Conservation (phyloP, 1,284 basidiomycete species). For the Cryptococcus deneoformans region DNA sequence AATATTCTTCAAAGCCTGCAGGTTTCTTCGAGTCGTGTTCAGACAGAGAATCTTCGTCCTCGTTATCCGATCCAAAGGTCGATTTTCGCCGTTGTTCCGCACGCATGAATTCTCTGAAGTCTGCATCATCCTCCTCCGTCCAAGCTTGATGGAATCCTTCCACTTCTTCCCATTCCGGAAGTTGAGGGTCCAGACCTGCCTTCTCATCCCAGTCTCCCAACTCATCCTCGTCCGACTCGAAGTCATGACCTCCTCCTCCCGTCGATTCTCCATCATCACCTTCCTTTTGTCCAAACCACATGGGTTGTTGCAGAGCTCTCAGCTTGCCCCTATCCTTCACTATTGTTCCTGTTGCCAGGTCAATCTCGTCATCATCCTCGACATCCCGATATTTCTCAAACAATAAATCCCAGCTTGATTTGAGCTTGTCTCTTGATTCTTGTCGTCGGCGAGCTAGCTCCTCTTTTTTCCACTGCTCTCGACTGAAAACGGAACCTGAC, state of each 20-base stretch:
- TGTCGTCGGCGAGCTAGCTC: conserved; percentile 9
- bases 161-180: background rate
- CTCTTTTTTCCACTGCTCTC: conserved; percentile 1
- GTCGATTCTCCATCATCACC: no score
- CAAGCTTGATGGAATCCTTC: background rate
- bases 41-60: background rate
- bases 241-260: background rate
- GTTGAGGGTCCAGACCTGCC: conserved; percentile 30
- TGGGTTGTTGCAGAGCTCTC: conserved; percentile 2
- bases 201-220: conserved; percentile 34
- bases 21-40: background rate
- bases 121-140: conserved; percentile 8
- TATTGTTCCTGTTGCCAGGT: conserved; percentile 34
- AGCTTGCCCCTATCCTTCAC: conserved; percentile 32
- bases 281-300: conserved; percentile 17
- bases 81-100: conserved; percentile 12
- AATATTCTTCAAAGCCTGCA: background rate
- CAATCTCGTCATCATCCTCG: conserved; percentile 49
- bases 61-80: conserved; percentile 4
- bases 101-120: conserved; percentile 18
- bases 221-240: conserved; percentile 35
- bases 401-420: conserved; percentile 35
- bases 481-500: conserved; percentile 11
- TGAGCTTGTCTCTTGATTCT: conserved; percentile 19
- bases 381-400: conserved; percentile 38